These are phyloP conservation scores for Huntiella bhutanensis DNA, from an alignment of 2,329 filamentous ascomycete genomes.

Conservation along the genomic window DNA sequence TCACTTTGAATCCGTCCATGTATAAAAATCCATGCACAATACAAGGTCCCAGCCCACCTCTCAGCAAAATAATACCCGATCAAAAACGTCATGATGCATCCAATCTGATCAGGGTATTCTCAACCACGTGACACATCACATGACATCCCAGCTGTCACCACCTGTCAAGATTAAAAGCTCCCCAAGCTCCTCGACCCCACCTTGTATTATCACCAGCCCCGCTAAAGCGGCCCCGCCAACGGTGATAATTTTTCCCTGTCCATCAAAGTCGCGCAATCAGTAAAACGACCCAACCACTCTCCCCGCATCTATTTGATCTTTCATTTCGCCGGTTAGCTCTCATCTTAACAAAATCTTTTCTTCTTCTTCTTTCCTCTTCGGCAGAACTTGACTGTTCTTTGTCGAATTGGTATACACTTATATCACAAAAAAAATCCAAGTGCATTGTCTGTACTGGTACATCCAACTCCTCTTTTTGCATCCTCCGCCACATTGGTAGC, in stretches of 20 bases:
- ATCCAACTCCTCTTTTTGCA: neutral
- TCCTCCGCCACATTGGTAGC: neutral
- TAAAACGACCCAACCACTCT: slow-evolving; percentile 2
- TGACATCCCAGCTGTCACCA: too few relatives aligned
- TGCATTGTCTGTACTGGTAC: neutral
- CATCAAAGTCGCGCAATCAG: slow-evolving; percentile 4
- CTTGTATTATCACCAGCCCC: neutral
- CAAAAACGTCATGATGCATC: too few relatives aligned
- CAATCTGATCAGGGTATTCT: too few relatives aligned
- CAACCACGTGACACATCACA: too few relatives aligned
- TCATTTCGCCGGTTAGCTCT: slow-evolving; percentile 7
- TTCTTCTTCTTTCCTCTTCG: slow-evolving; percentile 7
- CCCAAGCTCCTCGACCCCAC: too few relatives aligned
- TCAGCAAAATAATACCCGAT: too few relatives aligned
- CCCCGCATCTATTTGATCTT: neutral
- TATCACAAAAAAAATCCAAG: neutral
- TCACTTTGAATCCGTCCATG: too few relatives aligned
- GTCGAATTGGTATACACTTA: slow-evolving; percentile 3
- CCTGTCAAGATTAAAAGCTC: too few relatives aligned
- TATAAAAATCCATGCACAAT: too few relatives aligned
- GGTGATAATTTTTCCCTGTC: slow-evolving; percentile 13
- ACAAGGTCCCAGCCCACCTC: too few relatives aligned
- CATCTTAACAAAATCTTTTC: slow-evolving; percentile 4
- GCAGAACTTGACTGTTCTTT: slow-evolving; percentile 12
- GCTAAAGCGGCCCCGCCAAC: neutral